Evolutionary conservation across 2,329 filamentous ascomycete genomes (phyloP).

Genomic region (Fusarium equiseti): DNA sequence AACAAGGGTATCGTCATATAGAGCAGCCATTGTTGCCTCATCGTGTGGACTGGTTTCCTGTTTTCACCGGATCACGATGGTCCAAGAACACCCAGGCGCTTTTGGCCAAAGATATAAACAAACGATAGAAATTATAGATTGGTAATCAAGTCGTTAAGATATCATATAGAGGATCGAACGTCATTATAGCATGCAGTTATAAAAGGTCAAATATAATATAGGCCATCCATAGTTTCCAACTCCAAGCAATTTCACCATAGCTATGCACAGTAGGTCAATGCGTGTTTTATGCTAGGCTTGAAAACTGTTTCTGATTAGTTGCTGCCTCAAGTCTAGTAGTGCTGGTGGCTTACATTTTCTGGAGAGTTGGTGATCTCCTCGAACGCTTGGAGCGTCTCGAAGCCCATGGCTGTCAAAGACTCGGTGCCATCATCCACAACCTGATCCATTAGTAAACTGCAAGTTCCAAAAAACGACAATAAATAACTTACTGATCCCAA

Average conservation of each 20-base stretch:
- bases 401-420: constrained; percentile 82
- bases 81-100: background rate
- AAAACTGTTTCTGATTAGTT: constrained; percentile 29
- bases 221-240: background rate
- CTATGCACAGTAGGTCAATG: background rate
- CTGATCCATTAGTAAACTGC: constrained; percentile 56
- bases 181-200: background rate
- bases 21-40: background rate
- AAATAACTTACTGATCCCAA: constrained; percentile 78
- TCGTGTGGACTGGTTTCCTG: background rate
- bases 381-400: constrained; percentile 81
- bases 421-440: constrained; percentile 78
- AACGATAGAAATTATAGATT: background rate
- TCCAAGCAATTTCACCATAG: background rate
- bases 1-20: background rate
- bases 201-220: background rate
- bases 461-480: too few species aligned
- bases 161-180: background rate
- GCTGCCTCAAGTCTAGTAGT: background rate
- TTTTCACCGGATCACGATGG: background rate
- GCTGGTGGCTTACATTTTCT: constrained; percentile 57
- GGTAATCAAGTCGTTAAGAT: background rate
- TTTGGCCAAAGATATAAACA: background rate
- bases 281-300: constrained; percentile 14
- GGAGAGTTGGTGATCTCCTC: constrained; percentile 80